Evolutionary conservation across 768 basidiomycete species (phyloP).

Genomic region (Suillus subaureus): DNA sequence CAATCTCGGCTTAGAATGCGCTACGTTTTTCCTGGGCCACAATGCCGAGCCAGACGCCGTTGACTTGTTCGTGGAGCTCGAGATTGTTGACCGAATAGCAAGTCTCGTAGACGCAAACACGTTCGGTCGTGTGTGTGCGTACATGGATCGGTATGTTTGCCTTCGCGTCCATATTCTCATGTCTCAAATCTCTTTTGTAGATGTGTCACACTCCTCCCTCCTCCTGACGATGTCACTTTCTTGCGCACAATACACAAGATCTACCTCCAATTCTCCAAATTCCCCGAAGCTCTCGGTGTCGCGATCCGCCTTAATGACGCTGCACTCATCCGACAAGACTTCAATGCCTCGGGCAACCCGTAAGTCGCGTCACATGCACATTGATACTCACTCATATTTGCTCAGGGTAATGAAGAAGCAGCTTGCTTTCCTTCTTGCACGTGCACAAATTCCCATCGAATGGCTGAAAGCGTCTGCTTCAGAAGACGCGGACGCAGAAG

Average conservation of each 20-base stretch:
- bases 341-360: slow-evolving; percentile 88
- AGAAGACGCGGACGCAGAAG: slow-evolving; percentile 55
- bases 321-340: slow-evolving; percentile 82
- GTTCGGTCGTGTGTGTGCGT: slow-evolving; percentile 86
- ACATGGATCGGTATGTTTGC: slow-evolving; percentile 82
- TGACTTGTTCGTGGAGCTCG: slow-evolving; percentile 91
- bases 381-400: not conserved
- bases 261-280: slow-evolving; percentile 83
- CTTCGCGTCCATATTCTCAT: slow-evolving; percentile 8
- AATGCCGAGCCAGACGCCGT: slow-evolving; percentile 99
- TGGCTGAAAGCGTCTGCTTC: slow-evolving; percentile 71
- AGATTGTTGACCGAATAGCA: slow-evolving; percentile 80
- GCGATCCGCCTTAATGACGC: slow-evolving; percentile 84
- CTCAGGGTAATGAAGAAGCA: slow-evolving; percentile 88
- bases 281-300: slow-evolving; percentile 88
- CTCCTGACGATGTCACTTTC: slow-evolving; percentile 91
- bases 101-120: slow-evolving; percentile 86
- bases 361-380: slow-evolving; percentile 40
- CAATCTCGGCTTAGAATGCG: slow-evolving; percentile 78
- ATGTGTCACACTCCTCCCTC: slow-evolving; percentile 87
- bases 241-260: slow-evolving; percentile 86
- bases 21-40: slow-evolving; percentile 75
- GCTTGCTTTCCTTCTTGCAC: slow-evolving; percentile 90
- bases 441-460: slow-evolving; percentile 87
- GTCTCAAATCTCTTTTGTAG: slow-evolving; percentile 33